phyloP scores from a whole-genome alignment of 805 yeast species.

The Candida orba region DNA sequence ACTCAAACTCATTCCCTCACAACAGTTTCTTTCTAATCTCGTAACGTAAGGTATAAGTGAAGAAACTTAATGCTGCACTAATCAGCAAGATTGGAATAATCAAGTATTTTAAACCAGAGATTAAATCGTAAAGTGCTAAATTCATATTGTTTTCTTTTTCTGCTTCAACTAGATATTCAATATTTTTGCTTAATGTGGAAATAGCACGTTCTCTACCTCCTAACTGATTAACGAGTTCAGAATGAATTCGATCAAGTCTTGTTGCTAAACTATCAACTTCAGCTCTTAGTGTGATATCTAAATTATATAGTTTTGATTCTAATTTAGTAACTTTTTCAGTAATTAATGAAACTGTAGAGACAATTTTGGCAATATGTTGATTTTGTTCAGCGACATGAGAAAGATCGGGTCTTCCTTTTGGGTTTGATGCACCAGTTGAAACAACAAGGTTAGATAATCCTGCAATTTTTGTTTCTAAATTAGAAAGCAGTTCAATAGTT shows the following conservation, averaged over 20 bases:
- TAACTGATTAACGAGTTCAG: constrained; percentile 18
- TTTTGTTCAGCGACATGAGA: constrained; percentile 17
- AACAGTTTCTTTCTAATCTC: constrained; percentile 57
- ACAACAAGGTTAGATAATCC: constrained; percentile 4
- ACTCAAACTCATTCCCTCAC: constrained; percentile 19
- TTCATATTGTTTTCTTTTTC: constrained; percentile 20
- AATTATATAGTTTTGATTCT: constrained; percentile 6
- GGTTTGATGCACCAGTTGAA: constrained; percentile 6
- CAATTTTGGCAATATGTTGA: constrained; percentile 10
- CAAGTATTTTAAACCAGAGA: constrained; percentile 21
- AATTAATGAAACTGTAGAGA: not conserved
- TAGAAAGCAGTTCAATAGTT: constrained; percentile 9
- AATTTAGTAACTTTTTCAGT: constrained; percentile 2
- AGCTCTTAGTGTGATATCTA: constrained; percentile 5
- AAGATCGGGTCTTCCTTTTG: constrained; percentile 13
- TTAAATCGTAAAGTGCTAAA: constrained; percentile 18
- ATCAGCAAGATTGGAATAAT: constrained; percentile 21
- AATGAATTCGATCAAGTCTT: constrained; percentile 12
- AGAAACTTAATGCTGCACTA: constrained; percentile 32
- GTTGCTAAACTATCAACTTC: constrained; percentile 2
- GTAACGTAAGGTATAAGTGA: constrained; percentile 48
- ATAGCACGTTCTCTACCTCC: constrained; percentile 20
- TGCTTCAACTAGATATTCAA: constrained; percentile 16
- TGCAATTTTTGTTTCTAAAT: constrained; percentile 14
- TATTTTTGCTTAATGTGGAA: constrained; percentile 13